Evolutionary conservation across 495 filamentous ascomycete species (phyloP).

Genomic region (Penicillium simplicissimum): DNA sequence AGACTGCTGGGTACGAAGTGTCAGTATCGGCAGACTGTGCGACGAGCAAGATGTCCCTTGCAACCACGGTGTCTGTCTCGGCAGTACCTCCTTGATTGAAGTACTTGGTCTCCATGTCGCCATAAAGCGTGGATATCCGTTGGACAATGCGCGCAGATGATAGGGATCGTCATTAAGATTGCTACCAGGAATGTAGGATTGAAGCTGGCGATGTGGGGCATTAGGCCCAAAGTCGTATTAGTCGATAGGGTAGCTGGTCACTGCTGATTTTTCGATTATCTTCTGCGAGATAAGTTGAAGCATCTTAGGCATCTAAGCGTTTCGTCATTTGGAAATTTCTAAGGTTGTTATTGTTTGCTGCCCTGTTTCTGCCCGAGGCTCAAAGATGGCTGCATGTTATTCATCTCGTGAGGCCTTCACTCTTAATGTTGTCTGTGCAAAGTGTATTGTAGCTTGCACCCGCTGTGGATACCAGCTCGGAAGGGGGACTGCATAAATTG

Average conservation of each 20-base stretch:
- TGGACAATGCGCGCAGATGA: background rate
- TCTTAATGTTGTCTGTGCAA: no score
- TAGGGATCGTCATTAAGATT: background rate
- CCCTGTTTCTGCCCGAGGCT: background rate
- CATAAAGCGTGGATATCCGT: background rate
- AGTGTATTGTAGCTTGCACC: background rate
- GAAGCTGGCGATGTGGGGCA: constrained; percentile 16
- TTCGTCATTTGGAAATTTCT: background rate
- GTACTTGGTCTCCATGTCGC: background rate
- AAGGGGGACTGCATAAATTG: background rate
- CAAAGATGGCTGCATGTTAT: background rate
- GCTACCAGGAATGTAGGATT: constrained; percentile 25
- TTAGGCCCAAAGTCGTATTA: constrained; percentile 24
- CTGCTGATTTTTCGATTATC: background rate
- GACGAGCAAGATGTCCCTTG: constrained; percentile 13
- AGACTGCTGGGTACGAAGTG: background rate
- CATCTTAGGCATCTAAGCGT: background rate
- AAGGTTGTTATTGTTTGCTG: background rate
- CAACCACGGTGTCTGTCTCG: constrained; percentile 23
- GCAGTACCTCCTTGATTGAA: constrained; percentile 25
- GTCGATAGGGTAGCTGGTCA: background rate
- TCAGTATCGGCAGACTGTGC: background rate
- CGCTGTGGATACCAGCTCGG: background rate
- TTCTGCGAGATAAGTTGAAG: background rate
- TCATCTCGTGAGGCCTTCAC: background rate